Evolutionary conservation across 768 basidiomycete species (phyloP).

Genomic region (Auriscalpium microsporum): DNA sequence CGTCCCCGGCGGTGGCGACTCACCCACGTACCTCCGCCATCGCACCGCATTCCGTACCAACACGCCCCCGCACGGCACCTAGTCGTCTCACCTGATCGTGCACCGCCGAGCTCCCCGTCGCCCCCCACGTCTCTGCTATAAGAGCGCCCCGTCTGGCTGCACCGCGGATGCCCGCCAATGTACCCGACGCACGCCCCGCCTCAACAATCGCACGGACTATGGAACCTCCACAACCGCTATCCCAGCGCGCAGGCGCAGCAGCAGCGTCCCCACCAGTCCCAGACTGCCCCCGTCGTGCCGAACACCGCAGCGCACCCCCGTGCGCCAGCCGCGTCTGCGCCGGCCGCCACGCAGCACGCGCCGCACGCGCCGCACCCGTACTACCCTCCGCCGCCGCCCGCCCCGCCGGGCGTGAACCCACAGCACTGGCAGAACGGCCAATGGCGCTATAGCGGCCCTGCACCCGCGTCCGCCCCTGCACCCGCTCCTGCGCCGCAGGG

Average conservation of each 20-base stretch:
- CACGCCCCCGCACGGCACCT: too few relatives aligned
- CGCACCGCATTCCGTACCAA: too few relatives aligned
- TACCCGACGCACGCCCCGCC: neutral
- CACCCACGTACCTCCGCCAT: too few relatives aligned
- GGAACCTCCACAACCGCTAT: neutral
- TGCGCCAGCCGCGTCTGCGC: neutral
- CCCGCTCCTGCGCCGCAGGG: neutral
- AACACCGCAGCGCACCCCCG: neutral
- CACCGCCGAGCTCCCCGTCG: too few relatives aligned
- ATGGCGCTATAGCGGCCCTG: conserved; percentile 10
- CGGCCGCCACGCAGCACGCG: neutral
- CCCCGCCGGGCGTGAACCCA: conserved; percentile 13
- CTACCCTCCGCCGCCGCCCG: conserved; percentile 10
- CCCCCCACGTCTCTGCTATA: neutral
- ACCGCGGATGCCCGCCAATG: neutral
- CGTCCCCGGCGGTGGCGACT: too few relatives aligned
- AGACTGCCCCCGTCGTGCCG: neutral
- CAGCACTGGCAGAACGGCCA: conserved; percentile 15
- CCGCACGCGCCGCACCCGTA: neutral
- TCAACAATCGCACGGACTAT: neutral
- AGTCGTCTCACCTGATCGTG: too few relatives aligned
- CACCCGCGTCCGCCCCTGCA: neutral
- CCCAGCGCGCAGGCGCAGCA: neutral
- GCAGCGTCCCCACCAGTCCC: neutral
- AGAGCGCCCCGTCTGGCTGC: neutral